Evolutionary conservation across 1,284 basidiomycete genomes (phyloP).

Genomic region (Taiwanofungus camphoratus): DNA sequence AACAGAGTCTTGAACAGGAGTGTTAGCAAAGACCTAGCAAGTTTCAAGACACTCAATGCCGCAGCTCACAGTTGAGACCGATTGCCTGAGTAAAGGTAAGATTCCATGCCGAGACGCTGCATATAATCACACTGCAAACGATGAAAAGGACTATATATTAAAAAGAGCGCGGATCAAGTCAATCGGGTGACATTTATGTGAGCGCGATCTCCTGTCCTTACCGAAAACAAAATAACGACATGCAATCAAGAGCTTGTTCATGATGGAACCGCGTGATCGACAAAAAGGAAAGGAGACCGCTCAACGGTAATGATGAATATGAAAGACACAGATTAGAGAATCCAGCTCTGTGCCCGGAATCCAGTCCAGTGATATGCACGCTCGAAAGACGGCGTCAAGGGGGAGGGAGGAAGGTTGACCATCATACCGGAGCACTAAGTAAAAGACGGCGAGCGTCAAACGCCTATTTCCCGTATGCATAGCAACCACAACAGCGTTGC

Average conservation of each 20-base stretch:
- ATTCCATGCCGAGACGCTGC: conserved; percentile 68
- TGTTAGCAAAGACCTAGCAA: not conserved
- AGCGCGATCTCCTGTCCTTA: too few species aligned
- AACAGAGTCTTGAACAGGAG: conserved; percentile 25
- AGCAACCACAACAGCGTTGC: too few species aligned
- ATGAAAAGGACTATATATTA: conserved; percentile 47
- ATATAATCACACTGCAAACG: conserved; percentile 58
- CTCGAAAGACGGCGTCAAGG: conserved; percentile 19
- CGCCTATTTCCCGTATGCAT: too few species aligned
- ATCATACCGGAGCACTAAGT: not conserved
- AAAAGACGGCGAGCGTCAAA: too few species aligned
- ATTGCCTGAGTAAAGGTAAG: conserved; percentile 39
- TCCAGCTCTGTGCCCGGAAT: conserved; percentile 30
- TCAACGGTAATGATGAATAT: conserved; percentile 23
- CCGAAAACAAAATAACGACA: conserved; percentile 30
- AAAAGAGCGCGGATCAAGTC: not conserved
- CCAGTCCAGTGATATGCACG: conserved; percentile 26
- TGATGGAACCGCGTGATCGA: conserved; percentile 18
- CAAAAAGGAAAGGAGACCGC: conserved; percentile 22
- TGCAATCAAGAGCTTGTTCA: conserved; percentile 23
- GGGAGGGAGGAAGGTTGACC: conserved; percentile 11
- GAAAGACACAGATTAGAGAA: conserved; percentile 25
- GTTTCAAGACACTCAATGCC: conserved; percentile 20
- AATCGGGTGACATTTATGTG: not conserved
- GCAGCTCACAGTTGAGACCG: conserved; percentile 14